These are phyloP conservation scores for Nannizziopsis barbatae DNA, from an alignment of 2,329 filamentous ascomycete genomes.

Conservation along the genomic window DNA sequence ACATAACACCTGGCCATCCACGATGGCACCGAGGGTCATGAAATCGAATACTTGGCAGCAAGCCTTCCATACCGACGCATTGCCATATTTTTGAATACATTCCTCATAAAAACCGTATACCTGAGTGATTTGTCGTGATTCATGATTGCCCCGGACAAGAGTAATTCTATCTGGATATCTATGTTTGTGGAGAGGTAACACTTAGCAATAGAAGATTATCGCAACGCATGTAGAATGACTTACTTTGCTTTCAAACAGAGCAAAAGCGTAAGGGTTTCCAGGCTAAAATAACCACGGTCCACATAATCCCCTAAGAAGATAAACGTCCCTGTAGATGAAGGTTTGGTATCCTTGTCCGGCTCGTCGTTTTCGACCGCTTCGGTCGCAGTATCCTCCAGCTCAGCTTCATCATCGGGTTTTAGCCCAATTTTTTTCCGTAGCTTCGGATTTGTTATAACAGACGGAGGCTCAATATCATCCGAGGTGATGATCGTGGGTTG, in stretches of 20 bases:
- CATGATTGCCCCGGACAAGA: constrained; percentile 96
- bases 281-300: constrained; percentile 96
- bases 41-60: constrained; percentile 99
- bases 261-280: constrained; percentile 93
- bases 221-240: not conserved
- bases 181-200: constrained; percentile 52
- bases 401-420: not conserved
- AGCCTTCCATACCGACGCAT: constrained; percentile 98
- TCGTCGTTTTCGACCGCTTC: not conserved
- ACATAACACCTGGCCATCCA: constrained; percentile 99
- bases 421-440: constrained; percentile 9
- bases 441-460: constrained; percentile 13
- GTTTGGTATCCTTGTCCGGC: not conserved
- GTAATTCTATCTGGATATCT: constrained; percentile 98
- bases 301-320: constrained; percentile 75
- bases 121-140: constrained; percentile 96
- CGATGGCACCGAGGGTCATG: constrained; percentile 88
- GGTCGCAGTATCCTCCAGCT: not conserved
- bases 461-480: constrained; percentile 12
- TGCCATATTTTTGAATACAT: constrained; percentile 96
- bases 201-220: not conserved
- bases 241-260: constrained; percentile 23
- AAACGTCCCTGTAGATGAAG: constrained; percentile 12
- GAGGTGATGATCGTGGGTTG: constrained; percentile 17
- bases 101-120: constrained; percentile 99